A percentile compares a stretch with the other conserved stretches of the same genome.
Evolutionary conservation across 805 yeast species (phyloP).

Genomic region (Nakazawaea siamensis): DNA sequence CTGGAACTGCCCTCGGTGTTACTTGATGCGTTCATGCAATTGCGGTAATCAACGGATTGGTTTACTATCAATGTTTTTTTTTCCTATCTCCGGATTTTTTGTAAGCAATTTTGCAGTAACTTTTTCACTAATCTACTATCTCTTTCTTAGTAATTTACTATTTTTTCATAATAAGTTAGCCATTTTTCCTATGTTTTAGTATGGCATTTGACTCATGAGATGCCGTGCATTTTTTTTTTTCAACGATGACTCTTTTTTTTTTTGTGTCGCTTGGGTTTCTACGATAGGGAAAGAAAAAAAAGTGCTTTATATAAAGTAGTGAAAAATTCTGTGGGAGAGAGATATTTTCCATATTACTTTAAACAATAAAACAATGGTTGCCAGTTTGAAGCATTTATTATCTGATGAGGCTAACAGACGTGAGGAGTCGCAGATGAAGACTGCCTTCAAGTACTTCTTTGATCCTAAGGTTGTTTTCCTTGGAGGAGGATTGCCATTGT

Average conservation of each 20-base stretch:
- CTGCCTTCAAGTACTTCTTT: slow-evolving; percentile 69
- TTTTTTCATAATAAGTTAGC: no score
- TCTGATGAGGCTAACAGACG: slow-evolving; percentile 77
- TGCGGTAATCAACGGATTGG: no score
- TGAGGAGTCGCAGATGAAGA: slow-evolving; percentile 71
- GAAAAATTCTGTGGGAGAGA: not conserved
- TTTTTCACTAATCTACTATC: slow-evolving; percentile 4
- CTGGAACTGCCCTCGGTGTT: slow-evolving; percentile 54
- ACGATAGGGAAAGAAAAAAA: no score
- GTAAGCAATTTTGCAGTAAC: no score
- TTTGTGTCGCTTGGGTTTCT: no score
- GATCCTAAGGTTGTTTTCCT: slow-evolving; percentile 76
- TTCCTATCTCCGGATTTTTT: no score
- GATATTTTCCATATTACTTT: not conserved
- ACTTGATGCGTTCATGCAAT: slow-evolving; percentile 67
- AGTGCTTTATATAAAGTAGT: not conserved
- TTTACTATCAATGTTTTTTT: no score
- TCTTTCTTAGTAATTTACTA: slow-evolving; percentile 1
- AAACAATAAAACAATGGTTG: slow-evolving; percentile 1
- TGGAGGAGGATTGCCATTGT: slow-evolving; percentile 92
- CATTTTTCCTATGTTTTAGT: no score
- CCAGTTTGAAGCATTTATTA: slow-evolving; percentile 62
- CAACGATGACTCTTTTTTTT: not conserved
- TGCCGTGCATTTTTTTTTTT: no score
- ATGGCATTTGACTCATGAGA: no score